Evolutionary conservation across 2,329 filamentous ascomycete genomes (phyloP), one percentile per base, ranked within the genome.

Genomic region (Xylariaceae sp.): DNA sequence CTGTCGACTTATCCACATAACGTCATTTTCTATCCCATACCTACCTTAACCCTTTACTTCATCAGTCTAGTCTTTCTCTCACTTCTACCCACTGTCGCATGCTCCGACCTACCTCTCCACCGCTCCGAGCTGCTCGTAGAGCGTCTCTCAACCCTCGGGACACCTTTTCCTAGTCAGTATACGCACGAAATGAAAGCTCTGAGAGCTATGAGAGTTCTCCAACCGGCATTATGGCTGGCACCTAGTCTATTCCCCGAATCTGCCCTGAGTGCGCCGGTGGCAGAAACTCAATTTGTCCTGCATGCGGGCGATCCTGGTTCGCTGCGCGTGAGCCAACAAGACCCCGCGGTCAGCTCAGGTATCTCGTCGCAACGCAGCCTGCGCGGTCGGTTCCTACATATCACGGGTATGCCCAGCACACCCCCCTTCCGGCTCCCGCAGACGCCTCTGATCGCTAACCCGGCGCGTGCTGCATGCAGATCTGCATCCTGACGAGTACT

Each of bases 401-500:
- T 96, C 62, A 94, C 90, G 72, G 91, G 90, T 93, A 75, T 56
- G 78, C 68, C 47, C 55, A 50, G 52, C 53, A 51, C 59, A 61
- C 53, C 56, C 55, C 49, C 49, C 22, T 40, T 18, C 52, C 31
- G 22, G 4, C 7, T 28, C 22, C 31, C n/a, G 16, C 19, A 52
- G n/a, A 18, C 16, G 12, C 31, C 7, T 7, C 22, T 28, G 22
- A 28, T 28, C 22, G 22, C 11, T 42, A 43, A 16, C 16, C 13
- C 57, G 48, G 51, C 56, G 34, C 18, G 41, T 43, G 38, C 44
- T 42, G 51, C 6, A 48, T 42, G 49, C 53, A 96, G 94, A 99
- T 73, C 81, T 97, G 62, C 94, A 99, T 66, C 90, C 91, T 43
- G 94, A 99, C 69, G 82, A 83, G 41, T 89, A 89, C 71, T 99